Base-by-base conservation (phyloP, 2,329 filamentous ascomycete genomes). In the Cyphellophora europaea region DNA sequence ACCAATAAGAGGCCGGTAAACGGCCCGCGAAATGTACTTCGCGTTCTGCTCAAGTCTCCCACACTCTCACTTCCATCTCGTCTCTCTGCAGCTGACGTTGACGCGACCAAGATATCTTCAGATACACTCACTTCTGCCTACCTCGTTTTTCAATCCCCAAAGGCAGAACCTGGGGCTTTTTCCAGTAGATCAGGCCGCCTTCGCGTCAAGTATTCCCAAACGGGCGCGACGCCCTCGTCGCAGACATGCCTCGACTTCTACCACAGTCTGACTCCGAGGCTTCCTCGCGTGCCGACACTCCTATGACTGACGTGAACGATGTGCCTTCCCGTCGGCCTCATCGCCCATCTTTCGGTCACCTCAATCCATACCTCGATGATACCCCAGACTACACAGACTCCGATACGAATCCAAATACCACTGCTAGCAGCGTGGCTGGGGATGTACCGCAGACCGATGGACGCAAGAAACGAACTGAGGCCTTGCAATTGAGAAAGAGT, bases 401-500 rank as follows among this genome's bases (percentile, higher is more conserved):
- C 5, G 75, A 80, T 49, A 77, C 74, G 37, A 74, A 77, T 47
- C 72, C 73, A 23, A 78, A 79, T 49, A 78, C 75, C 30, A 76
- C 72, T 38, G 85, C 83, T 35, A 94, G 85, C 65, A 95, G 88
- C 58, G 77, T 93, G 49, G 78, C 72, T 36, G 89, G 87, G 35
- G 89, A 95, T 49, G 62, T 65, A 28, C 54, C 69, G 27, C 63
- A 65, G 30, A 48, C 57, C 31, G 89, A 96, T 65, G 87, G 86
- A 18, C 79, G 88, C 34, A 93, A 82, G 66, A 78, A 80, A 54
- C 78, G 89, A 50, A 81, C 85, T 37, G 87, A 95, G 55, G 88
- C 81, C 39, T 86, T 87, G 47, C 82, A 93, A 59, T 71, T 96
- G 53, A 82, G 91, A 37, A 84, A 93, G 57, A 93, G 80, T 58